Percentiles rank a stretch among this genome's conserved stretches.
Evolutionary conservation across 2,329 filamentous ascomycete species (phyloP).

Genomic region (Rhynchosporium secalis): DNA sequence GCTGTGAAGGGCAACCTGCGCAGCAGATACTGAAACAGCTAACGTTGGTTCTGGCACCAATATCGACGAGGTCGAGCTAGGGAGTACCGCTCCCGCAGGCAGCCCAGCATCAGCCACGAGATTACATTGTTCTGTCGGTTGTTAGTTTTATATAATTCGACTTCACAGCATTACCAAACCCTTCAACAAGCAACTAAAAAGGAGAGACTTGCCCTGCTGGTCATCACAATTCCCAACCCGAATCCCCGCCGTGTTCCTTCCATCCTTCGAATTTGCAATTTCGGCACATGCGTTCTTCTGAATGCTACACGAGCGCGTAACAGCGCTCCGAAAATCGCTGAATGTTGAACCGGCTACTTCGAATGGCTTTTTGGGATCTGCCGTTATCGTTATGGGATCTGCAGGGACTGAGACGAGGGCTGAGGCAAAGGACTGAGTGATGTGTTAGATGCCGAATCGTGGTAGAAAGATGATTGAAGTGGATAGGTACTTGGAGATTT

Average conservation of each 20-base stretch:
- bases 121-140: conserved; percentile 4
- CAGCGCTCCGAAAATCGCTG: conserved; percentile 22
- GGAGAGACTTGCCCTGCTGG: conserved; percentile 22
- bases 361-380: conserved; percentile 22
- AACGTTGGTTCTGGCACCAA: background rate
- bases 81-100: background rate
- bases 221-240: conserved; percentile 27
- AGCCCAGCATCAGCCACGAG: background rate
- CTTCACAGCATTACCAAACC: background rate
- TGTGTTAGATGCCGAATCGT: background rate
- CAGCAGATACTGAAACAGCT: background rate
- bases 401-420: conserved; percentile 16
- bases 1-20: conserved; percentile 20
- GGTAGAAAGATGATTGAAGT: background rate
- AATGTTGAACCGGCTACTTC: conserved; percentile 25
- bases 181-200: background rate
- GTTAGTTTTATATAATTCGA: background rate
- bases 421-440: conserved; percentile 12
- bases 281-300: conserved; percentile 27
- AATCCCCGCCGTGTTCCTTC: conserved; percentile 18
- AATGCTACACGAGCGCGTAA: conserved; percentile 19
- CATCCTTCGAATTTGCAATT: conserved; percentile 20
- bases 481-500: conserved; percentile 14
- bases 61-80: background rate
- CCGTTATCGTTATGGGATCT: conserved; percentile 18